Percentiles rank a stretch among this genome's conserved stretches.
Conservation (phyloP, 306 rosid species). For the Adenanthera pavonina region DNA sequence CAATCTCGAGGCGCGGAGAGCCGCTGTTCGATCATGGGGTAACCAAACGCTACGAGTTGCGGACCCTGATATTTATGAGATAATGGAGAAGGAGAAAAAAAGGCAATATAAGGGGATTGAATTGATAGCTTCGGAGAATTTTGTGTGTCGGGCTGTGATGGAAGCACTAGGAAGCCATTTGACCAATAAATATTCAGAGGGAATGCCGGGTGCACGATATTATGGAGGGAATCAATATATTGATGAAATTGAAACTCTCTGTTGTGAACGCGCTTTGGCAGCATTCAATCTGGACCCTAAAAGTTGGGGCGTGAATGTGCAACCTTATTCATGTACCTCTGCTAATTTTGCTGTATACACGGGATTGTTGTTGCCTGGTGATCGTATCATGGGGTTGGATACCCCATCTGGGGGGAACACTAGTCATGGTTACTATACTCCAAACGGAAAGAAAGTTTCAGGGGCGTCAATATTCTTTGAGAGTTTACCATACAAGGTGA, state of each 20-base stretch:
- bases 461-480: conserved; percentile 90
- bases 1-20: conserved; percentile 63
- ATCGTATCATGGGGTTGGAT: conserved; percentile 92
- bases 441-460: conserved; percentile 81
- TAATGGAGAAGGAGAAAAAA: conserved; percentile 83
- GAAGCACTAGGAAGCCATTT: conserved; percentile 93
- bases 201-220: conserved; percentile 85
- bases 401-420: conserved; percentile 96
- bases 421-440: conserved; percentile 88
- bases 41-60: conserved; percentile 60
- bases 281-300: conserved; percentile 70
- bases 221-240: conserved; percentile 83
- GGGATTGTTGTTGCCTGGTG: conserved; percentile 78
- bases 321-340: conserved; percentile 90
- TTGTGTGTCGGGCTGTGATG: conserved; percentile 82
- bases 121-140: conserved; percentile 90
- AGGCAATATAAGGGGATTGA: conserved; percentile 81
- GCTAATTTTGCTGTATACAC: conserved; percentile 93
- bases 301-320: conserved; percentile 91
- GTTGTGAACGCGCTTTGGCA: conserved; percentile 77
- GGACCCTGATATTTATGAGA: conserved; percentile 70
- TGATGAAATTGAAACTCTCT: conserved; percentile 79
- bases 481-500: conserved; percentile 86
- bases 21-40: conserved; percentile 76
- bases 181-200: conserved; percentile 90